These are phyloP conservation scores for Camellia oleifera DNA, from an alignment of 179 eudicot genomes.

Conservation along the genomic window DNA sequence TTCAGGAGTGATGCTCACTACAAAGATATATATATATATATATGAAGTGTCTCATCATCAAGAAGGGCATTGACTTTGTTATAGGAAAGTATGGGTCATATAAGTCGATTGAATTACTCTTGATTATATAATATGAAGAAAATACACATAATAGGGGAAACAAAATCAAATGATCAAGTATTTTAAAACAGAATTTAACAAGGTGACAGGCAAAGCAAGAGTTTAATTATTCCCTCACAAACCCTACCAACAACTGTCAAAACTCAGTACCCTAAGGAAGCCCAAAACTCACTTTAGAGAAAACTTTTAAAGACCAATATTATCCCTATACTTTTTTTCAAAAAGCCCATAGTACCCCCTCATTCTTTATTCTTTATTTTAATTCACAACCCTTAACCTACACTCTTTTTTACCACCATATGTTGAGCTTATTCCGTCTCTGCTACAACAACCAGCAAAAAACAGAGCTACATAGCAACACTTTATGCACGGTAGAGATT, in stretches of 20 bases:
- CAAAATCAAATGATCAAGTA: not conserved
- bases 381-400: no score
- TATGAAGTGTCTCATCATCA: not conserved
- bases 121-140: not conserved
- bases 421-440: no score
- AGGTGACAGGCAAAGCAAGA: conserved; percentile 12
- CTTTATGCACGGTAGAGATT: no score
- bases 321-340: no score
- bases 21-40: not conserved
- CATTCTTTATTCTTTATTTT: no score
- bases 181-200: not conserved
- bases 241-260: no score
- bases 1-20: not conserved
- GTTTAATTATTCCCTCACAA: not conserved
- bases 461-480: no score
- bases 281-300: not conserved
- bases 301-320: no score
- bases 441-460: no score
- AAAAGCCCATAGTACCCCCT: no score
- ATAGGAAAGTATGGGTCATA: not conserved
- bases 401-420: no score
- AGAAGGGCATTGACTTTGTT: not conserved
- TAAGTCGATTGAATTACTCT: not conserved
- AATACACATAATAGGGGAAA: not conserved
- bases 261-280: not conserved